Percentiles rank a stretch among this genome's conserved stretches.
Conservation (phyloP, 352 stramenopile genomes). For the Phytophthora fragariaefolia region DNA sequence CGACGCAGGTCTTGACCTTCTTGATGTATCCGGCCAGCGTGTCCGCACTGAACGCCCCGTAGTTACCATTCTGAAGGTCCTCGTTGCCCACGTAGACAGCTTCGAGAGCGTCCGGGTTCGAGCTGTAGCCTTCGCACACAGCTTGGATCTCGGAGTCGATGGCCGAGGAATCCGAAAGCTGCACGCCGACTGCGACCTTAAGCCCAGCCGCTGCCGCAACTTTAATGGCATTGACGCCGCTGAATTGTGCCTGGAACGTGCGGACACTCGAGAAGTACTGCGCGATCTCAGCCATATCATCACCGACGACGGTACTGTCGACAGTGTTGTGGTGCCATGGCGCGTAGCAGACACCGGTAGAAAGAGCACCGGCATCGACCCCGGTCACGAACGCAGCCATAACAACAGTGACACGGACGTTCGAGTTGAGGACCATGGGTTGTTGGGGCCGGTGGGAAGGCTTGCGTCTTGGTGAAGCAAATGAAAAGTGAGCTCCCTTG, state of each 20-base stretch:
- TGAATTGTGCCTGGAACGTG: slow-evolving; percentile 78
- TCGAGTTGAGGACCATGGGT: slow-evolving; percentile 31
- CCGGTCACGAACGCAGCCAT: slow-evolving; percentile 18
- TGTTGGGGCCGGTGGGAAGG: background rate
- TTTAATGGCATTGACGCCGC: slow-evolving; percentile 56
- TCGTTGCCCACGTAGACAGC: slow-evolving; percentile 83
- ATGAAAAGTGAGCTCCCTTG: slow-evolving; percentile 27
- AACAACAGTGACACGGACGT: slow-evolving; percentile 10
- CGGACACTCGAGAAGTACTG: slow-evolving; percentile 69
- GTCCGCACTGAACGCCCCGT: slow-evolving; percentile 43
- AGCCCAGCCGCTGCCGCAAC: slow-evolving; percentile 47
- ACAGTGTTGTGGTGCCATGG: slow-evolving; percentile 72
- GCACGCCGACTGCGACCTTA: slow-evolving; percentile 69
- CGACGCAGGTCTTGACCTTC: slow-evolving; percentile 59
- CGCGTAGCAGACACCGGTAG: slow-evolving; percentile 66
- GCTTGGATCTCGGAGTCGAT: slow-evolving; percentile 64
- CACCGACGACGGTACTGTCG: slow-evolving; percentile 32
- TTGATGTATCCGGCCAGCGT: slow-evolving; percentile 53
- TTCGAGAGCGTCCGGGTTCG: slow-evolving; percentile 46
- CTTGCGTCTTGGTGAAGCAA: slow-evolving; percentile 17
- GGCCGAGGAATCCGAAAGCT: slow-evolving; percentile 49
- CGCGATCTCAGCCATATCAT: slow-evolving; percentile 47
- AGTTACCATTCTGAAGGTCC: slow-evolving; percentile 61
- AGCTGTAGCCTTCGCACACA: slow-evolving; percentile 52
- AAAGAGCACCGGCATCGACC: slow-evolving; percentile 21